Conservation (phyloP, 768 basidiomycete genomes). For the Rhodosporidiobolus odoratus region DNA sequence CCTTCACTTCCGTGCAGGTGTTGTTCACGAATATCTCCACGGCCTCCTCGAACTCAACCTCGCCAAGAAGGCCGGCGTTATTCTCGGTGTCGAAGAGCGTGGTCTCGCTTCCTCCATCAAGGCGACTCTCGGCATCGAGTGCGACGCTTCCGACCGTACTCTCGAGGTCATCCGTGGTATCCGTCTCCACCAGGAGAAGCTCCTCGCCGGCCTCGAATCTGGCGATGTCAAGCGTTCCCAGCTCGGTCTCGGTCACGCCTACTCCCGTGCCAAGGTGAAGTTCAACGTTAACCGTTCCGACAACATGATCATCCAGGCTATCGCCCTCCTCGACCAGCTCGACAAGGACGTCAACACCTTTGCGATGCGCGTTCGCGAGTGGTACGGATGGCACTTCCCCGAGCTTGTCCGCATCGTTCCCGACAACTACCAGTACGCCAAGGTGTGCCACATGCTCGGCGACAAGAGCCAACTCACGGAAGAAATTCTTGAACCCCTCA, state of each 20-base stretch:
- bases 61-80: conserved; percentile 58
- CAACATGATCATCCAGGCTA: conserved; percentile 99
- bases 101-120: conserved; percentile 72
- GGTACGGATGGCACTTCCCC: conserved; percentile 99
- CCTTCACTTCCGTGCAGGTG: conserved; percentile 54
- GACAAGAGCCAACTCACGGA: conserved; percentile 76
- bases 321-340: conserved; percentile 91
- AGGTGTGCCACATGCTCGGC: conserved; percentile 74
- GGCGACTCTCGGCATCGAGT: conserved; percentile 63
- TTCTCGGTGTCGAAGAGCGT: conserved; percentile 73
- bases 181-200: conserved; percentile 80
- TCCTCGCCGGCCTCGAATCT: conserved; percentile 79
- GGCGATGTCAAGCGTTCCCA: conserved; percentile 89
- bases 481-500: conserved; percentile 71
- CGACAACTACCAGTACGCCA: conserved; percentile 92
- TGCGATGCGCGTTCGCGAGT: conserved; percentile 95
- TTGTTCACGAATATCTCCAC: conserved; percentile 75
- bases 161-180: conserved; percentile 86
- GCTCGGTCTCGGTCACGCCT: conserved; percentile 93
- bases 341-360: conserved; percentile 99
- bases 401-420: conserved; percentile 88
- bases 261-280: conserved; percentile 94
- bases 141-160: conserved; percentile 72
- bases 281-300: conserved; percentile 79
- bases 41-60: conserved; percentile 82